Evolutionary conservation across 2,329 filamentous ascomycete species (phyloP).

Genomic region (Colletotrichum horii): DNA sequence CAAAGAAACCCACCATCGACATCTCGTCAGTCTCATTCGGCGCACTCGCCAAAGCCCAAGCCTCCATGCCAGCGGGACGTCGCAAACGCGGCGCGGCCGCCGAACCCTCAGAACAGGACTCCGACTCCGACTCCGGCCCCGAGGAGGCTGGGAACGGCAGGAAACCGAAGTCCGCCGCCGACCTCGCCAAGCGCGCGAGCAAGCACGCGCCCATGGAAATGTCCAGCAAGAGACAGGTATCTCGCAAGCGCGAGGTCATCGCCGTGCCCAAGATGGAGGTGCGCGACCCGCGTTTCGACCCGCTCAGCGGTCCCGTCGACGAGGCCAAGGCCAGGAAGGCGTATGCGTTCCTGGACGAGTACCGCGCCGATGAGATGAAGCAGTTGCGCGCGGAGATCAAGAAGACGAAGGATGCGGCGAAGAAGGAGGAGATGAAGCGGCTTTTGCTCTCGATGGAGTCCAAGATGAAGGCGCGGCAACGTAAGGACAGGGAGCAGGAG

Average conservation of each 20-base stretch:
- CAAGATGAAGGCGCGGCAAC: slow-evolving; percentile 71
- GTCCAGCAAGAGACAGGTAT: slow-evolving; percentile 83
- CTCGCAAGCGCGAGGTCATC: slow-evolving; percentile 78
- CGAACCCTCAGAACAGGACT: slow-evolving; percentile 29
- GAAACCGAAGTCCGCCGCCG: slow-evolving; percentile 30
- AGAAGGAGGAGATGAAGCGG: slow-evolving; percentile 74
- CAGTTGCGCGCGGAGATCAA: slow-evolving; percentile 73
- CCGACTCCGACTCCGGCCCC: slow-evolving; percentile 25
- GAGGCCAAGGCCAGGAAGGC: slow-evolving; percentile 68
- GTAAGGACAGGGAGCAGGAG: slow-evolving; percentile 72
- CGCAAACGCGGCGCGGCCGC: slow-evolving; percentile 30
- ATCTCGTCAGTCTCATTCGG: slow-evolving; percentile 79
- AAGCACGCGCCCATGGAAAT: slow-evolving; percentile 91
- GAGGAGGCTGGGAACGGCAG: slow-evolving; percentile 37
- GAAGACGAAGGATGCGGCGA: slow-evolving; percentile 65
- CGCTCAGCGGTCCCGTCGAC: slow-evolving; percentile 57
- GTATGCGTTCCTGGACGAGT: slow-evolving; percentile 88
- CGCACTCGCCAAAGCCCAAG: slow-evolving; percentile 86
- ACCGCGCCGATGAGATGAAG: slow-evolving; percentile 82
- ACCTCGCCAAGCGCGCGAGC: slow-evolving; percentile 55
- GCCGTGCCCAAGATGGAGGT: slow-evolving; percentile 60
- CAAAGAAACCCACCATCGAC: slow-evolving; percentile 41
- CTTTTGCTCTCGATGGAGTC: slow-evolving; percentile 81
- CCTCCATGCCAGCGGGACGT: slow-evolving; percentile 56
- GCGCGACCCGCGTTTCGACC: slow-evolving; percentile 90